Conservation (phyloP, 495 filamentous ascomycete genomes). For the Penicillium atrosanguineum region DNA sequence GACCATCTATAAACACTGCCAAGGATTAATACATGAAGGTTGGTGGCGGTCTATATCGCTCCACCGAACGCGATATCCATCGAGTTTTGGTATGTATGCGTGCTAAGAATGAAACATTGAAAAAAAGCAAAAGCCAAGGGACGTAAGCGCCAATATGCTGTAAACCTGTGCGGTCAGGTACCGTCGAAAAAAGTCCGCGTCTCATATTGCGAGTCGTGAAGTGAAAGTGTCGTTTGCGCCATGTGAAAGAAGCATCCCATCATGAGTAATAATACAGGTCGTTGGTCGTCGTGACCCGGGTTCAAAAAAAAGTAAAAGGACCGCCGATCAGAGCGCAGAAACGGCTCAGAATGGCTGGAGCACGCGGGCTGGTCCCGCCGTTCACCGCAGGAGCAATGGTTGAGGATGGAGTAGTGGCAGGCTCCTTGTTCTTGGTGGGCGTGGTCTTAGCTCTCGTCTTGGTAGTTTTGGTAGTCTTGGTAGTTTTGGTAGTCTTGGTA, state of each 20-base stretch:
- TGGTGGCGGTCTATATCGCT: neutral
- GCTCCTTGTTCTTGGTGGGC: neutral
- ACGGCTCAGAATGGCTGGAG: slow-evolving; percentile 9
- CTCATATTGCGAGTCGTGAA: slow-evolving; percentile 4
- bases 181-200: slow-evolving; percentile 14
- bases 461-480: neutral
- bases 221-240: slow-evolving; percentile 20
- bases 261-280: slow-evolving; percentile 27
- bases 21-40: slow-evolving; percentile 2
- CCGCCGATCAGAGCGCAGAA: slow-evolving; percentile 21
- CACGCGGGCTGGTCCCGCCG: slow-evolving; percentile 7
- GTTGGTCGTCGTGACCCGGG: neutral
- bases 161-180: slow-evolving; percentile 8
- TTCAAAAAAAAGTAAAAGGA: slow-evolving; percentile 20
- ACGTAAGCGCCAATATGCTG: slow-evolving; percentile 22
- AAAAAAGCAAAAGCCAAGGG: slow-evolving; percentile 10
- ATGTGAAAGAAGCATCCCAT: slow-evolving; percentile 14
- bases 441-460: neutral
- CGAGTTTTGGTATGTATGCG: slow-evolving; percentile 2
- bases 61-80: neutral
- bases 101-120: slow-evolving; percentile 13
- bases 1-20: neutral
- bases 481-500: slow-evolving; percentile 4
- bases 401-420: neutral
- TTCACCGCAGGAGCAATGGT: slow-evolving; percentile 5